Evolutionary conservation across 768 basidiomycete species (phyloP), one percentile per base, ranked within the genome.

Genomic region (Gautieria morchelliformis): DNA sequence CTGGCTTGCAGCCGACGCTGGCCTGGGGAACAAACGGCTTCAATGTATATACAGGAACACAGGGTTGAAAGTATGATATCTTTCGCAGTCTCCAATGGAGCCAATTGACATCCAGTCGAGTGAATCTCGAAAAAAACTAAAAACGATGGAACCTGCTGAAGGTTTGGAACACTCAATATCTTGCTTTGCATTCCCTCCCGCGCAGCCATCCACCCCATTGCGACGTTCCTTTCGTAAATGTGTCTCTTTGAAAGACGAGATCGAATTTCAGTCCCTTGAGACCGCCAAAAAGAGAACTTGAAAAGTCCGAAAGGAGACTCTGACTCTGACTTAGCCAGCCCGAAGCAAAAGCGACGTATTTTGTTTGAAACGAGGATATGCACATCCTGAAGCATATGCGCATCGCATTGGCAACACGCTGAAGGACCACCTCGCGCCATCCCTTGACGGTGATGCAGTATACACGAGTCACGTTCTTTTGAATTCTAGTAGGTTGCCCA

Each of bases 401-500:
- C 78, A 84, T 66, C 69, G n/a, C n/a, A n/a, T n/a, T n/a, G n/a
- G 85, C 12, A 69, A 71, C 19, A 67, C 64, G 12, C 62, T 88
- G 10, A 72, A 72, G 2, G 87, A 89, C 65, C 69, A 78, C 63
- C 63, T 89, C 12, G 66, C 67, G 19, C 63, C 71, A 32, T 75
- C 72, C 20, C 74, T 89, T 1, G 83, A 88, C 53, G 74, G 87
- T 88, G 62, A 46, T 73, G n/a, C n/a, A n/a, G n/a, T n/a, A n/a
- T n/a, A n/a, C n/a, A n/a, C n/a, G n/a, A n/a, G n/a, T n/a, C n/a
- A n/a, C n/a, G n/a, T n/a, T n/a, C n/a, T n/a, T n/a, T n/a, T n/a
- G n/a, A n/a, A n/a, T n/a, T n/a, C n/a, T n/a, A n/a, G n/a, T n/a
- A n/a, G 3, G 27, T 27, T 5, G 27, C 5, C 27, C 27, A 27